A percentile compares a stretch with the other conserved stretches of the same genome.
Conservation (phyloP, 495 filamentous ascomycete genomes). For the Lepidopterella palustris region DNA sequence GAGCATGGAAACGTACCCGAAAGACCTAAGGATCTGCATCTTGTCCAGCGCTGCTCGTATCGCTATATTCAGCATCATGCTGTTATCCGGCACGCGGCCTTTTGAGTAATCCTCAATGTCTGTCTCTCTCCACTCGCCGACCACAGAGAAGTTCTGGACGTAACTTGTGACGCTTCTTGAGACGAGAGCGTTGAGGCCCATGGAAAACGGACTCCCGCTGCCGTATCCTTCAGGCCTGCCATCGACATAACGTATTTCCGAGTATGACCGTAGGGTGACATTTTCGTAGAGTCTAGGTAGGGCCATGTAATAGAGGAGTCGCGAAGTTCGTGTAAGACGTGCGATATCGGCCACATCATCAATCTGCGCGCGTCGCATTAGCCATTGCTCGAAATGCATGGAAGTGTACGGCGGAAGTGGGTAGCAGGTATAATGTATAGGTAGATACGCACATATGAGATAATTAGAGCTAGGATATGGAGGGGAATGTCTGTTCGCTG, state of each 20-base stretch:
- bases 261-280: conserved; percentile 53
- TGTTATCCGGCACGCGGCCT: conserved; percentile 55
- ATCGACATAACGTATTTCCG: conserved; percentile 53
- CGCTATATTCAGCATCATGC: conserved; percentile 57
- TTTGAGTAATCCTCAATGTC: conserved; percentile 52
- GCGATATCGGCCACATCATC: conserved; percentile 53
- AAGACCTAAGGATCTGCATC: conserved; percentile 50
- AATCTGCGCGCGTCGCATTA: conserved; percentile 34
- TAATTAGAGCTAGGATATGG: conserved; percentile 52
- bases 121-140: conserved; percentile 53
- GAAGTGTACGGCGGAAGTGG: not conserved
- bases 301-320: conserved; percentile 59
- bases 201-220: conserved; percentile 54
- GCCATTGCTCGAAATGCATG: not conserved
- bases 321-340: conserved; percentile 53
- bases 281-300: conserved; percentile 54
- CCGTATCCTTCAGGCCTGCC: conserved; percentile 56
- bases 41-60: conserved; percentile 53
- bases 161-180: conserved; percentile 48
- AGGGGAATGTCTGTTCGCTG: conserved; percentile 43
- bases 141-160: conserved; percentile 47
- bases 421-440: not conserved
- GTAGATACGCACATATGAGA: conserved; percentile 44
- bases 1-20: conserved; percentile 35
- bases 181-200: conserved; percentile 56